Base-by-base conservation (phyloP, 495 filamentous ascomycete genomes). In the Xylaria castorea region DNA sequence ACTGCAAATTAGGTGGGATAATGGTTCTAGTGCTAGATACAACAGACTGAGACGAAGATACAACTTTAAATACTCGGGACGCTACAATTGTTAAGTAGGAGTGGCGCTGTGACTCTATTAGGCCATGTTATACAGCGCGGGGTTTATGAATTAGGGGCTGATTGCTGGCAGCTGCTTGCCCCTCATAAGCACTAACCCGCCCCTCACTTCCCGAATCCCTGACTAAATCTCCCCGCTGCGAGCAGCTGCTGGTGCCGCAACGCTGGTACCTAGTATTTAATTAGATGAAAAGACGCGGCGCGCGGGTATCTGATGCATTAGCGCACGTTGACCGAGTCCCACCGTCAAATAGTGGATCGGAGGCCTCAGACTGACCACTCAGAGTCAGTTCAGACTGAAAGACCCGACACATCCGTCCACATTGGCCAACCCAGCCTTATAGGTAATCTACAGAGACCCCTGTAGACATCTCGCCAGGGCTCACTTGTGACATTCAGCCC, bases 251-350 rank as follows among this genome's bases (percentile, higher is more conserved):
- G 55, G 30, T 60, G 55, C 55, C 55, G 55, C 55, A 20, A 36
- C 32, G 53, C 2, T 32, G 27, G 16, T 5, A n/a, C n/a, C n/a
- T n/a, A 38, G 3, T 38, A 11, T 0, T 3, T 46, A 46, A 27
- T 12, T 30, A 32, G 4, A 8, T 27, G 44, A 16, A 11, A 36
- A 46, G 7, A n/a, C 27, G 32, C 65, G 65, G 44, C 44, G 65
- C 65, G 66, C 66, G 66, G 66, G 42, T 55, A 68, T 34, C 48
- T 57, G 36, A 44, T 57, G 66, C 66, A 68, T 68, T 68, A 68
- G 66, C 50, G 66, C 34, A 34, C 25, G 20, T 50, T 66, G 9
- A 25, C 61, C n/a, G 34, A n/a, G 25, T 22, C 60, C 22, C 2
- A 1, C 1, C 53, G 0, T 6, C 0, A 0, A 18, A n/a, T 38